phyloP scores from a whole-genome alignment of 1,139 yeast genomes.

The Geotrichum restrictum region DNA sequence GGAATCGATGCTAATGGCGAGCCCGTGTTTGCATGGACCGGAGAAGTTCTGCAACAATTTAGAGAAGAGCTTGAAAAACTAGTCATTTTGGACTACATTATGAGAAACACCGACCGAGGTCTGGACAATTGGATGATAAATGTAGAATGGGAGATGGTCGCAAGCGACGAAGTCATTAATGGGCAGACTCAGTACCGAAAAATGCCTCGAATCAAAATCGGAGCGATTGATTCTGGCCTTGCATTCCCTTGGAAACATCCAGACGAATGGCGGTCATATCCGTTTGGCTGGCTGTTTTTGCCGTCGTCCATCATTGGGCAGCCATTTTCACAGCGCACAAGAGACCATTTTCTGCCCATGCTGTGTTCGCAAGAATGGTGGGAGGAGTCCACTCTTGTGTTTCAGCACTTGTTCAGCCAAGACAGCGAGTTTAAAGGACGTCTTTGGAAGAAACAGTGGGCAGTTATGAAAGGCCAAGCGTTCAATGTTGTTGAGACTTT shows the following conservation, averaged over 20 bases:
- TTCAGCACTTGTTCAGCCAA: constrained; percentile 49
- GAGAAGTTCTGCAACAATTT: constrained; percentile 48
- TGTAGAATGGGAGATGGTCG: constrained; percentile 46
- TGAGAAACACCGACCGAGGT: constrained; percentile 74
- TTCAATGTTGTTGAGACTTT: constrained; percentile 68
- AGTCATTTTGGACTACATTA: constrained; percentile 66
- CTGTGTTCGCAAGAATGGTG: constrained; percentile 67
- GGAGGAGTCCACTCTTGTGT: constrained; percentile 53
- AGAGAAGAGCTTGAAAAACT: constrained; percentile 63
- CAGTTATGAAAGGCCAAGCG: constrained; percentile 74
- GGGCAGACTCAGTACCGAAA: constrained; percentile 1
- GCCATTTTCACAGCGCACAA: constrained; percentile 57
- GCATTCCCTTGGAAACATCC: constrained; percentile 84
- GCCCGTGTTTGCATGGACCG: constrained; percentile 52
- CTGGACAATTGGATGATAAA: constrained; percentile 77
- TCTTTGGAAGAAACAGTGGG: constrained; percentile 66
- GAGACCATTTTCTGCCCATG: constrained; percentile 56
- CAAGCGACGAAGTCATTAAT: constrained; percentile 19
- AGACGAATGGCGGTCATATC: constrained; percentile 77
- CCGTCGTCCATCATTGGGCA: constrained; percentile 64
- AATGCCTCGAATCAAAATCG: constrained; percentile 49
- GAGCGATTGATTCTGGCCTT: constrained; percentile 74
- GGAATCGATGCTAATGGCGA: constrained; percentile 20
- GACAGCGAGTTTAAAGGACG: constrained; percentile 63
- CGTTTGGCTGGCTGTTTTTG: constrained; percentile 73